phyloP scores from a whole-genome alignment of 2,329 filamentous ascomycete genomes.

The Xylariaceae sp. region DNA sequence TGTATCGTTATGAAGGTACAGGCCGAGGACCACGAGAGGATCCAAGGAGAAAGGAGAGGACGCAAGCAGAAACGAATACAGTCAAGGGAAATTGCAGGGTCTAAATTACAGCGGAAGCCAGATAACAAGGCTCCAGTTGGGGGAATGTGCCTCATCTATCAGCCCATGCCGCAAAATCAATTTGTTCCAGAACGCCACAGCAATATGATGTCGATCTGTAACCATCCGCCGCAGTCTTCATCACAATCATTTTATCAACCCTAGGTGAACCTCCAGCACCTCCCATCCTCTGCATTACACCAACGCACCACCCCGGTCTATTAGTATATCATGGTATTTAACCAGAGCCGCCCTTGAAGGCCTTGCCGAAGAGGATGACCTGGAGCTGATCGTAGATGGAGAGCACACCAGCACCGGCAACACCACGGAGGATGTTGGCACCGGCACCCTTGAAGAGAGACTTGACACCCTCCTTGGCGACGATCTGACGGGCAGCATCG shows the following conservation, averaged over 20 bases:
- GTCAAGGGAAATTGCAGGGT: conserved; percentile 52
- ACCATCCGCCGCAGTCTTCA: conserved; percentile 43
- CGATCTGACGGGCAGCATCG: conserved; percentile 92
- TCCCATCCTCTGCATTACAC: conserved; percentile 31
- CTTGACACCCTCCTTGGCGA: conserved; percentile 95
- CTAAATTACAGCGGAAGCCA: conserved; percentile 56
- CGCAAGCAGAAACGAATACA: conserved; percentile 35
- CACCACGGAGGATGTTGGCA: conserved; percentile 99
- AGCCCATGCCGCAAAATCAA: conserved; percentile 31
- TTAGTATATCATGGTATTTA: conserved; percentile 39
- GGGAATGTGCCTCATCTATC: conserved; percentile 30
- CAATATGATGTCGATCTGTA: conserved; percentile 32
- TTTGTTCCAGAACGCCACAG: conserved; percentile 35
- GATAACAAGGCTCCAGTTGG: conserved; percentile 44
- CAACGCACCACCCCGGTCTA: conserved; percentile 37
- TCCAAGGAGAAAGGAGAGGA: conserved; percentile 29
- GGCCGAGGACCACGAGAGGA: conserved; percentile 25
- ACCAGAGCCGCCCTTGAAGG: conserved; percentile 69
- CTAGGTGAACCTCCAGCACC: conserved; percentile 30
- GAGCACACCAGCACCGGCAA: conserved; percentile 99
- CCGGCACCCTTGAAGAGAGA: conserved; percentile 99
- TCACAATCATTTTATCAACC: conserved; percentile 40
- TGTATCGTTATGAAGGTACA: conserved; percentile 29
- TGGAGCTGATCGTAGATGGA: conserved; percentile 99
- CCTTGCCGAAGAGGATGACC: conserved; percentile 99